These are phyloP conservation scores for Acephala macrosclerotiorum DNA, from an alignment of 2,329 filamentous ascomycete species.

Conservation along the genomic window DNA sequence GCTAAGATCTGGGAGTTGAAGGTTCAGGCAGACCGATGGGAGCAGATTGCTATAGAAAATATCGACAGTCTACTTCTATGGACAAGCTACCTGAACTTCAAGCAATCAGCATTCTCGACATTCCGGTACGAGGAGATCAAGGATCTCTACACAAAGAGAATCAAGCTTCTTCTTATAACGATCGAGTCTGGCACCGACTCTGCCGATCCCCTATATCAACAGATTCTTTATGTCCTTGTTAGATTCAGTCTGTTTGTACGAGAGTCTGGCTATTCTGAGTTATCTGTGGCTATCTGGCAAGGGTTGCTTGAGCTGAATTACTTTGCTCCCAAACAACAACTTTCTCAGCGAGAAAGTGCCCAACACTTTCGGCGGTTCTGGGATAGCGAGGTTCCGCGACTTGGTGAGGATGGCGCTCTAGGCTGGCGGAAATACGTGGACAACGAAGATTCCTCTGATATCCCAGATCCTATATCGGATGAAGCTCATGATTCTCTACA, in stretches of 20 bases:
- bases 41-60: conserved; percentile 62
- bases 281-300: conserved; percentile 84
- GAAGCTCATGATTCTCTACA: conserved; percentile 27
- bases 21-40: conserved; percentile 70
- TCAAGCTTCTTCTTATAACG: conserved; percentile 52
- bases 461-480: conserved; percentile 34
- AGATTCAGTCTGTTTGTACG: conserved; percentile 76
- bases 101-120: conserved; percentile 70
- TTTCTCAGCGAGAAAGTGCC: conserved; percentile 26
- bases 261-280: conserved; percentile 80
- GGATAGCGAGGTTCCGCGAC: conserved; percentile 81
- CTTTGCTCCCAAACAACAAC: conserved; percentile 55
- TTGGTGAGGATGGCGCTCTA: conserved; percentile 75
- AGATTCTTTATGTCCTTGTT: conserved; percentile 74
- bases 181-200: conserved; percentile 10
- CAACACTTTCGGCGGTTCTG: conserved; percentile 75
- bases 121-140: conserved; percentile 75
- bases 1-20: conserved; percentile 74
- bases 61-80: conserved; percentile 70
- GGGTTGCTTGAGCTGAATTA: conserved; percentile 77
- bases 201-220: conserved; percentile 42
- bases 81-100: conserved; percentile 75
- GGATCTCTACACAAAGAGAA: conserved; percentile 63
- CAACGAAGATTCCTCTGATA: conserved; percentile 33
- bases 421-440: conserved; percentile 71